Base-by-base conservation (phyloP, 805 yeast species). In the Lipomyces lipofer region DNA sequence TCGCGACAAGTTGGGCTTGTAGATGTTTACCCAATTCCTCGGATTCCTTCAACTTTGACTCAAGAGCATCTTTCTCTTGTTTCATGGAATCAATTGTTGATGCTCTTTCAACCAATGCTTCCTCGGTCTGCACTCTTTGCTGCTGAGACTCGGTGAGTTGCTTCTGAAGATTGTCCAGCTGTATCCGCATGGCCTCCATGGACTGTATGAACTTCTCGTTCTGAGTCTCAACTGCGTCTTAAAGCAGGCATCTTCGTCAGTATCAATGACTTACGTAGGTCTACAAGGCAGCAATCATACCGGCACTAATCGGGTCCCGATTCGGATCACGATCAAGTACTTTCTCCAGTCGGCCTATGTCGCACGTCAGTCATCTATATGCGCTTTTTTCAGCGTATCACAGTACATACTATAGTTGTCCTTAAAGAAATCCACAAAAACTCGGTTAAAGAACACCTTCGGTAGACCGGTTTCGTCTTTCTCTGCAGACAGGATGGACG, bases 391-490 rank as follows among this genome's bases (percentile, higher is more conserved):
- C n/a, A n/a, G n/a, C n/a, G n/a, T n/a, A n/a, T n/a, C n/a, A n/a
- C n/a, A n/a, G n/a, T n/a, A n/a, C n/a, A n/a, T n/a, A n/a, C n/a
- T 69, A 58, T 78, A 81, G 63, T 88, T 86, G 1, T 86, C 94
- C 58, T 82, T 83, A 40, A 94, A 72, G 48, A 90, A 71, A 2
- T 72, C 73, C 2, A 87, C 82, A 66, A 88, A 88, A 2, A 76
- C 70, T 0, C 78, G 67, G 54, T 84, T 85, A 65, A 94, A 85
- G 64, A 79, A 89, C 1, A 92, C 86, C 54, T 82, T 81, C 0
- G 98, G 99, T 39, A 92, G 76, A 1, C 99, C 99, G 1, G 95
- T 83, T 1, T 82, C 84, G 66, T 89, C 96, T 58, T 79, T 78
- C 3, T 75, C 74, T 1, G 84, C 80, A 15, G 75, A 73, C 22